Percentiles rank a stretch among this genome's conserved stretches.
Evolutionary conservation across 805 yeast species (phyloP).

Genomic region (Candida pini): DNA sequence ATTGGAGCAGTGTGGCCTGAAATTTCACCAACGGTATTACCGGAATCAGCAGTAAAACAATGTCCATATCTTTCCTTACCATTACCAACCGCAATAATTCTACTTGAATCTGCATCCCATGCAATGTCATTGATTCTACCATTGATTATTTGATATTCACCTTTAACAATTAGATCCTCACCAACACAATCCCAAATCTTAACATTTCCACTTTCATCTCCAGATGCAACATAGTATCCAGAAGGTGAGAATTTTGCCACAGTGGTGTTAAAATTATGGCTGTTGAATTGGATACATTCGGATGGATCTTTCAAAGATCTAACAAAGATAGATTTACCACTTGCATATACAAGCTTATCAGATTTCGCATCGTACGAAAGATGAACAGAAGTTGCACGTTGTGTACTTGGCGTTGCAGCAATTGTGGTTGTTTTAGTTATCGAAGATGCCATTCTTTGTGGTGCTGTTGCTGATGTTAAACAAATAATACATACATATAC

Average conservation of each 20-base stretch:
- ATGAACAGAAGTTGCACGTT: slow-evolving; percentile 63
- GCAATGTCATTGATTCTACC: slow-evolving; percentile 79
- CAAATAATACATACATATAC: no score
- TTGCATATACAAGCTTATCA: slow-evolving; percentile 71
- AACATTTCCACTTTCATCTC: slow-evolving; percentile 86
- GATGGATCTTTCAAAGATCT: slow-evolving; percentile 56
- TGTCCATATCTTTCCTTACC: slow-evolving; percentile 92
- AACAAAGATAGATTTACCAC: slow-evolving; percentile 74
- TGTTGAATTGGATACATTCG: slow-evolving; percentile 59
- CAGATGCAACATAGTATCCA: slow-evolving; percentile 86
- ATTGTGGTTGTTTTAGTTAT: slow-evolving; percentile 28
- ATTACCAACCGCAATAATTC: slow-evolving; percentile 91
- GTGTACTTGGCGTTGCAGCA: slow-evolving; percentile 80
- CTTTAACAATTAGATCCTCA: slow-evolving; percentile 56
- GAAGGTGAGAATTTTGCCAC: slow-evolving; percentile 86
- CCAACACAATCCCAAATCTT: slow-evolving; percentile 77
- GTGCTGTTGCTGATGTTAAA: no score
- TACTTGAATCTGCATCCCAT: slow-evolving; percentile 86
- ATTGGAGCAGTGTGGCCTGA: slow-evolving; percentile 84
- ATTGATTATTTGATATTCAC: slow-evolving; percentile 67
- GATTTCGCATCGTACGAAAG: slow-evolving; percentile 67
- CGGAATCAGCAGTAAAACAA: slow-evolving; percentile 89
- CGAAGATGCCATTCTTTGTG: slow-evolving; percentile 13
- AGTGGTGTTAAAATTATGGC: slow-evolving; percentile 67
- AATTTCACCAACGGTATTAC: slow-evolving; percentile 95